phyloP scores from a whole-genome alignment of 768 basidiomycete species.

The Tulasnella sp. region DNA sequence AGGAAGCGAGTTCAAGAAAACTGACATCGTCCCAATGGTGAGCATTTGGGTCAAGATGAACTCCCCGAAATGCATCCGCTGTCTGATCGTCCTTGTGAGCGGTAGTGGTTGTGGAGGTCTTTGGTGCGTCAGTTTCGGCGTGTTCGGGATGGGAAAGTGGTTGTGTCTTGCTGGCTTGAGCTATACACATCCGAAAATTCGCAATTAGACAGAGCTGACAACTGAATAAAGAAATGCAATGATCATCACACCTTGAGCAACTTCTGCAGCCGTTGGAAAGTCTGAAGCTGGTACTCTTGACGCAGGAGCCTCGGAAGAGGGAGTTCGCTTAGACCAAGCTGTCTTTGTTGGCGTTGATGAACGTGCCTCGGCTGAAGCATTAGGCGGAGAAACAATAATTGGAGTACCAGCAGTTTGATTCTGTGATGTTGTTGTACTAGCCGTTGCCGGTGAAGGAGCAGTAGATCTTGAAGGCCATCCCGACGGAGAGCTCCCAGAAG shows the following conservation, averaged over 20 bases:
- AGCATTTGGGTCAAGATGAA: slow-evolving; percentile 84
- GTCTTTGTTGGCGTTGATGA: too few species aligned
- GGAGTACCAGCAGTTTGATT: neutral
- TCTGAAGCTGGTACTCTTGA: slow-evolving; percentile 37
- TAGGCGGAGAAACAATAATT: neutral
- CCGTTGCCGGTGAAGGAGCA: neutral
- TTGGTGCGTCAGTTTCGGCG: slow-evolving; percentile 25
- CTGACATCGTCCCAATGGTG: slow-evolving; percentile 98
- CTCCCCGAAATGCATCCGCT: slow-evolving; percentile 87
- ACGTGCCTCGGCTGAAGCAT: too few species aligned
- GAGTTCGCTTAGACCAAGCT: too few species aligned
- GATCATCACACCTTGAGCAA: slow-evolving; percentile 3
- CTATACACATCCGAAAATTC: slow-evolving; percentile 8
- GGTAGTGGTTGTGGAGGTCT: slow-evolving; percentile 23
- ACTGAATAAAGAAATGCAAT: neutral
- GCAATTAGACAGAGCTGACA: slow-evolving; percentile 18
- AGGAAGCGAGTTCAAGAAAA: slow-evolving; percentile 9
- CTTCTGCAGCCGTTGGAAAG: slow-evolving; percentile 95
- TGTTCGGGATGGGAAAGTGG: neutral
- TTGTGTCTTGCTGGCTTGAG: neutral
- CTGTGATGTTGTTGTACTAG: slow-evolving; percentile 1
- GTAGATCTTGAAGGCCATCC: slow-evolving; percentile 53
- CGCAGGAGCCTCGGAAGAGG: neutral
- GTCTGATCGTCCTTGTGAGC: slow-evolving; percentile 52
- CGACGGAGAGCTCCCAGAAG: slow-evolving; percentile 67